Evolutionary conservation across 1,284 basidiomycete species (phyloP).

Genomic region (Singerocomus rubriflavus): DNA sequence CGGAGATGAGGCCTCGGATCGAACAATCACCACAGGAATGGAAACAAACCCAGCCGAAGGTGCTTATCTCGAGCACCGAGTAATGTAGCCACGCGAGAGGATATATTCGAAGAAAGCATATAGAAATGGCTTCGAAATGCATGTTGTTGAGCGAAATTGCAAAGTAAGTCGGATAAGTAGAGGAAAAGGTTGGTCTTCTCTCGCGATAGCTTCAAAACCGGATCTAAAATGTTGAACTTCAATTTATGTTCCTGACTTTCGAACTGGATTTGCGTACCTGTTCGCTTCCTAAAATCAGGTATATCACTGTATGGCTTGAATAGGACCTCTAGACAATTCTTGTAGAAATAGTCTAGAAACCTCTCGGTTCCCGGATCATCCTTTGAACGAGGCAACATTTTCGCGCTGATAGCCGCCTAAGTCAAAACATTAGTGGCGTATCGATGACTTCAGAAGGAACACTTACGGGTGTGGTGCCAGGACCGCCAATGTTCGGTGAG

Average conservation of each 20-base stretch:
- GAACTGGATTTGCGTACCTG: conserved; percentile 42
- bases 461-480: conserved; percentile 39
- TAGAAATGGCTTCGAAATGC: conserved; percentile 89
- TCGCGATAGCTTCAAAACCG: conserved; percentile 54
- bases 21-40: background rate
- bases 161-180: conserved; percentile 86
- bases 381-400: conserved; percentile 57
- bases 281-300: conserved; percentile 67
- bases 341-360: conserved; percentile 93
- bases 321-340: conserved; percentile 67
- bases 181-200: conserved; percentile 77
- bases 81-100: conserved; percentile 72
- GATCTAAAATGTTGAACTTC: conserved; percentile 38
- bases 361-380: conserved; percentile 85
- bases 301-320: conserved; percentile 80
- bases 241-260: background rate
- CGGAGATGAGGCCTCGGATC: conserved; percentile 12
- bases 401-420: conserved; percentile 33
- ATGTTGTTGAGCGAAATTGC: conserved; percentile 87
- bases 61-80: conserved; percentile 88
- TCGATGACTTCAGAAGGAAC: background rate
- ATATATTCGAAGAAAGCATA: conserved; percentile 77
- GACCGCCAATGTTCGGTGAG: conserved; percentile 43
- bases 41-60: conserved; percentile 74
- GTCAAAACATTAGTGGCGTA: conserved; percentile 5